These are phyloP conservation scores for Stevia rebaudiana DNA, from an alignment of 140 eudicot species.

Conservation along the genomic window DNA sequence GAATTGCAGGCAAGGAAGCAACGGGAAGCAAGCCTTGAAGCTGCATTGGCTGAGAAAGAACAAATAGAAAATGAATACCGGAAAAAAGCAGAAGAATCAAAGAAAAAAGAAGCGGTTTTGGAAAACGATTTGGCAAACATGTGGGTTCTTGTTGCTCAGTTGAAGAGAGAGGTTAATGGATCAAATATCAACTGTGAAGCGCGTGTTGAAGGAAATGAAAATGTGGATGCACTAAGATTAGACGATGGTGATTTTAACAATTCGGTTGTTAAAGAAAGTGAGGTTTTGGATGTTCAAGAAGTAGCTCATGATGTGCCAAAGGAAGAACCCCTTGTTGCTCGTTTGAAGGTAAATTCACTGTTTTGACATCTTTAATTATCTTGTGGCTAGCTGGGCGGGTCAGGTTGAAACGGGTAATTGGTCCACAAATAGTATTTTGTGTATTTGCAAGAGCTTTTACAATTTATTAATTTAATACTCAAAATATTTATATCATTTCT, in stretches of 20 bases:
- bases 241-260: conserved; percentile 31
- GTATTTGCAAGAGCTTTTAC: background rate
- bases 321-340: conserved; percentile 90
- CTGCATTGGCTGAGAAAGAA: conserved; percentile 78
- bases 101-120: conserved; percentile 70
- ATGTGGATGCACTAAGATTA: conserved; percentile 28
- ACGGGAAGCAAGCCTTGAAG: conserved; percentile 75
- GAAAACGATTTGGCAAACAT: conserved; percentile 93
- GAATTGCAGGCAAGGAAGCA: conserved; percentile 75
- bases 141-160: conserved; percentile 98
- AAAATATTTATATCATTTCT: too few relatives aligned
- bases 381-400: background rate
- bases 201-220: conserved; percentile 26
- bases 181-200: conserved; percentile 20
- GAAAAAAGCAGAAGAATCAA: conserved; percentile 61
- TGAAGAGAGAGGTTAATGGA: conserved; percentile 65
- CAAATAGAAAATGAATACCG: conserved; percentile 57
- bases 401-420: background rate
- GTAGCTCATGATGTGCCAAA: conserved; percentile 45
- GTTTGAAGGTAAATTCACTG: conserved; percentile 57
- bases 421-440: background rate
- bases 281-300: conserved; percentile 33
- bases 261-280: conserved; percentile 41
- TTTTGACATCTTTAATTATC: background rate
- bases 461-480: background rate